phyloP scores from a whole-genome alignment of 2,329 filamentous ascomycete species.

The Bretziella fagacearum region DNA sequence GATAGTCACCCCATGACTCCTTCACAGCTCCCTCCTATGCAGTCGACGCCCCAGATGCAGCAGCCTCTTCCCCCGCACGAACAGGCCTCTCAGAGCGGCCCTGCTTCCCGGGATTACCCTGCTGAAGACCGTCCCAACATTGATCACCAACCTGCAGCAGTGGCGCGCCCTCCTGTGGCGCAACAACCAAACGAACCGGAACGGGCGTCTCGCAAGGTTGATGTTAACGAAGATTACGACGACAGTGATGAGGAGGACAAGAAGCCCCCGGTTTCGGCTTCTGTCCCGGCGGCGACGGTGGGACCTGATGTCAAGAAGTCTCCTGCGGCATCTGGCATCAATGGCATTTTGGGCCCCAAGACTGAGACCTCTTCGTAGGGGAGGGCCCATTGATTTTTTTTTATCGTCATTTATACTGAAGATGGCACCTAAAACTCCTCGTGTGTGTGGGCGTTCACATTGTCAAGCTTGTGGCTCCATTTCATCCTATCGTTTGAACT shows the following conservation, averaged over 20 bases:
- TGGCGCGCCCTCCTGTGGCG: constrained; percentile 21
- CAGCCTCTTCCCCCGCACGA: constrained; percentile 27
- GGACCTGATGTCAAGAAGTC: constrained; percentile 33
- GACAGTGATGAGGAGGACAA: constrained; percentile 81
- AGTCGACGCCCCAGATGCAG: constrained; percentile 39
- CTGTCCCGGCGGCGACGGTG: constrained; percentile 31
- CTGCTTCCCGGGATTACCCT: constrained; percentile 35
- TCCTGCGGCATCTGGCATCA: constrained; percentile 31
- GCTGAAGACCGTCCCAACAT: constrained; percentile 40
- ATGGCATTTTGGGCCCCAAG: constrained; percentile 33
- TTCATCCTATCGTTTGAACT: neutral
- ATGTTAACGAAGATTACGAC: constrained; percentile 94
- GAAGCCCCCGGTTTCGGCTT: constrained; percentile 26
- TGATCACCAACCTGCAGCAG: constrained; percentile 25
- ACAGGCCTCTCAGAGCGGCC: constrained; percentile 23
- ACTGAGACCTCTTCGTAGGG: constrained; percentile 23
- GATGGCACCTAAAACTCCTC: neutral
- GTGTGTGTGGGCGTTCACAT: neutral
- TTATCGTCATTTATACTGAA: constrained; percentile 8
- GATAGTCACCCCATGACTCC: constrained; percentile 36
- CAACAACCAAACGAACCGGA: constrained; percentile 49
- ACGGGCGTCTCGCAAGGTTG: constrained; percentile 78
- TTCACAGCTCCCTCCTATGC: constrained; percentile 45
- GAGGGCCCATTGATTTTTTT: constrained; percentile 11
- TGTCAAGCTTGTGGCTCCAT: neutral